These are phyloP conservation scores for Zarea fungicola DNA, from an alignment of 2,329 filamentous ascomycete species.

Conservation along the genomic window DNA sequence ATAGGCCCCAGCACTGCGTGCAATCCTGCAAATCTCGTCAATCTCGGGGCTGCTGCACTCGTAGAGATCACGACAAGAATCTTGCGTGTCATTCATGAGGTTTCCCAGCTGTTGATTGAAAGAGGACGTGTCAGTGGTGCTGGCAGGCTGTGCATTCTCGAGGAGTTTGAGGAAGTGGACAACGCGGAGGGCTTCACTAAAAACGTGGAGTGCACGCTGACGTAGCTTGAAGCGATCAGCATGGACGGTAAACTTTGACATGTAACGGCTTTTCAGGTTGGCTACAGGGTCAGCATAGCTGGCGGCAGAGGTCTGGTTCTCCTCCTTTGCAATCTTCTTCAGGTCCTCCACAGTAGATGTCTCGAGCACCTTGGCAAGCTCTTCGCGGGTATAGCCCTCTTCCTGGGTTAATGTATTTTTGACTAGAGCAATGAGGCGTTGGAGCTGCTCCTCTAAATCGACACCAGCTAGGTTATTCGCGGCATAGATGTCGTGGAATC, in stretches of 20 bases:
- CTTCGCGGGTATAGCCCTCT: constrained; percentile 81
- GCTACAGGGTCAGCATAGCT: neutral
- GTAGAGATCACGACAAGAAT: constrained; percentile 79
- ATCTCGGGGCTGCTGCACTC: constrained; percentile 91
- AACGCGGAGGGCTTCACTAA: constrained; percentile 81
- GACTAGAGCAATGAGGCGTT: constrained; percentile 64
- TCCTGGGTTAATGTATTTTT: constrained; percentile 68
- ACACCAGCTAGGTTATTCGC: constrained; percentile 33
- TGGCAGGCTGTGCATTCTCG: constrained; percentile 40
- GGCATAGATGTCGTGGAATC: constrained; percentile 74
- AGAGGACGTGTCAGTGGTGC: constrained; percentile 45
- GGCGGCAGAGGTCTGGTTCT: neutral
- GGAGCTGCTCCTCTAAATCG: constrained; percentile 61
- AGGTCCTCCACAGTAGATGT: constrained; percentile 65
- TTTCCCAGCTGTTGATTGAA: constrained; percentile 69
- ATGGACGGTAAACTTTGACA: constrained; percentile 82
- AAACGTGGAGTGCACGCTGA: constrained; percentile 86
- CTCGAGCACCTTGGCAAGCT: constrained; percentile 66
- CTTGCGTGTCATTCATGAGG: constrained; percentile 85
- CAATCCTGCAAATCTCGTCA: constrained; percentile 81
- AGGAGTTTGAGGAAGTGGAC: constrained; percentile 76
- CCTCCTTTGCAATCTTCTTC: constrained; percentile 35
- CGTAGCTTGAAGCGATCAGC: constrained; percentile 83
- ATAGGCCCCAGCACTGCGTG: constrained; percentile 70
- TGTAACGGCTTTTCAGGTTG: constrained; percentile 66